These are phyloP conservation scores for Sclerotinia minor DNA, from an alignment of 2,329 filamentous ascomycete genomes.

Conservation along the genomic window DNA sequence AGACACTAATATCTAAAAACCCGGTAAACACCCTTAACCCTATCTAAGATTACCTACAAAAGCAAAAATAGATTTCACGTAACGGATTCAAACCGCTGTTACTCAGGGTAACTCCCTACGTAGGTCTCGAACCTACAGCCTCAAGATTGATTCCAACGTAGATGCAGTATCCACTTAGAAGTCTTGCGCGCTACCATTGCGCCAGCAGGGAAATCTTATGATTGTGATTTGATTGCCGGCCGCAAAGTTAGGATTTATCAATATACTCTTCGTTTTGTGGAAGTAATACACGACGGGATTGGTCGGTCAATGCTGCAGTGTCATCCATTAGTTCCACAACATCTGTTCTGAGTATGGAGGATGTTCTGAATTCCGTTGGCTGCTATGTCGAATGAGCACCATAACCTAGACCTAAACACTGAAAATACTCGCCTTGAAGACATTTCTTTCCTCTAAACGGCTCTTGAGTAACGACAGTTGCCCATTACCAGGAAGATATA, in stretches of 20 bases:
- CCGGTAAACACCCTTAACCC: neutral
- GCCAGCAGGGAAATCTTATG: slow-evolving; percentile 17
- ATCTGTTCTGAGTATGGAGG: no score
- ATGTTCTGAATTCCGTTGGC: neutral
- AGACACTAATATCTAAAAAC: neutral
- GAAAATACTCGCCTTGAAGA: neutral
- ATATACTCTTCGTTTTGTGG: accelerated
- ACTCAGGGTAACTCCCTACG: slow-evolving; percentile 14
- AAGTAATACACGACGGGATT: neutral
- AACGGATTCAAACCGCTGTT: neutral
- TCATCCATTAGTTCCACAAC: neutral
- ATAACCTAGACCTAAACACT: neutral
- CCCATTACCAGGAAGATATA: neutral
- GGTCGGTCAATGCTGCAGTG: neutral
- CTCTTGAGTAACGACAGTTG: neutral
- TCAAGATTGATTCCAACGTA: neutral
- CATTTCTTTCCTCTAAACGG: neutral
- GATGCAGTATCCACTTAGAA: neutral
- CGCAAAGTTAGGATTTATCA: accelerated
- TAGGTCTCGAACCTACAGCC: slow-evolving; percentile 12
- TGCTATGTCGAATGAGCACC: neutral
- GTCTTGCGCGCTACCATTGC: slow-evolving; percentile 25
- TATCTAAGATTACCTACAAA: no score
- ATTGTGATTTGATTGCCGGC: neutral
- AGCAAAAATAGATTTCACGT: neutral